These are phyloP conservation scores for Parmelia sp. DNA, from an alignment of 495 filamentous ascomycete genomes.

Conservation along the genomic window DNA sequence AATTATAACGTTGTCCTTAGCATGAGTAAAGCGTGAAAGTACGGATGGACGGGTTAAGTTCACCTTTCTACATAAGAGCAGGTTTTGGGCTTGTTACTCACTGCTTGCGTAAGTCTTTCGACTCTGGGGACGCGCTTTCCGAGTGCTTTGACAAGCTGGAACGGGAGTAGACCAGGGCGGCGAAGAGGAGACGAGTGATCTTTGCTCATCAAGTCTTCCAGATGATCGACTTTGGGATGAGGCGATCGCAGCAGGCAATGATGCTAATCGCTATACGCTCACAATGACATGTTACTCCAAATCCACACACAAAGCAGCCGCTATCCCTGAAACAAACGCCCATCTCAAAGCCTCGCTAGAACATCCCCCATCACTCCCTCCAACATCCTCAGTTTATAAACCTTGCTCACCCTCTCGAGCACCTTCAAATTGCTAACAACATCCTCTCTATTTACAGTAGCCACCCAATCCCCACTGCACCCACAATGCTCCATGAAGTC, in stretches of 20 bases:
- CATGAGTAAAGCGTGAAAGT: slow-evolving; percentile 54
- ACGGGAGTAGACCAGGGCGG: slow-evolving; percentile 20
- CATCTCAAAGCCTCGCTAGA: slow-evolving; percentile 25
- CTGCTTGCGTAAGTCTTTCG: slow-evolving; percentile 22
- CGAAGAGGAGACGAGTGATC: background rate
- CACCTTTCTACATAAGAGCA: background rate
- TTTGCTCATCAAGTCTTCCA: background rate
- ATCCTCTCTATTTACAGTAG: slow-evolving; percentile 63
- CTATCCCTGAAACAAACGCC: background rate
- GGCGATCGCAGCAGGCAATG: background rate
- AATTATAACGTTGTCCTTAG: slow-evolving; percentile 42
- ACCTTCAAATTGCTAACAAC: slow-evolving; percentile 60
- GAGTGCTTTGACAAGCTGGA: slow-evolving; percentile 44
- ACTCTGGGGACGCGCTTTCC: slow-evolving; percentile 48
- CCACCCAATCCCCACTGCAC: slow-evolving; percentile 78
- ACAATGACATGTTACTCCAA: background rate
- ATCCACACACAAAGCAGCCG: background rate
- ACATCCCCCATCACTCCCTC: slow-evolving; percentile 64
- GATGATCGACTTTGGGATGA: background rate
- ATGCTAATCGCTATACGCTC: background rate
- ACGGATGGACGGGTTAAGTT: slow-evolving; percentile 33
- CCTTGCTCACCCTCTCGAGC: slow-evolving; percentile 63
- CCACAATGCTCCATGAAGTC: slow-evolving; percentile 97
- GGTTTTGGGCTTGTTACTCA: background rate
- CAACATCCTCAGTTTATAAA: slow-evolving; percentile 76